Conservation (phyloP, 2,329 filamentous ascomycete genomes). For the Fusarium virguliforme region DNA sequence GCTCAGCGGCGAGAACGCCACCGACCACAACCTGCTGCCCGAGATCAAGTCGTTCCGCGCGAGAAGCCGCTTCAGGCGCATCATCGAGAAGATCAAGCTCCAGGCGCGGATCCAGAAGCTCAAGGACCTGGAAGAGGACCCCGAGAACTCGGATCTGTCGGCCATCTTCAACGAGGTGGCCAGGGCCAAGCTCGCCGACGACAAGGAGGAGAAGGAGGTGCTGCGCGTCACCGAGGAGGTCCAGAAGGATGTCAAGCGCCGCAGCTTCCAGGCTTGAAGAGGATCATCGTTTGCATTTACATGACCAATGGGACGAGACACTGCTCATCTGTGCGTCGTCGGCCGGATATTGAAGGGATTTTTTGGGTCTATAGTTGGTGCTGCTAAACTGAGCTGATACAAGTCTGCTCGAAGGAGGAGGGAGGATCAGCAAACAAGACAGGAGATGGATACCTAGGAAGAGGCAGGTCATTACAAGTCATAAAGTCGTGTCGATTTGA, state of each 20-base stretch:
- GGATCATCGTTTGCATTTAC: background rate
- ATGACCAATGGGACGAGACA: conserved; percentile 7
- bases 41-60: conserved; percentile 96
- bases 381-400: background rate
- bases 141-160: conserved; percentile 76
- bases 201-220: conserved; percentile 82
- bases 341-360: background rate
- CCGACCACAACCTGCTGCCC: conserved; percentile 96
- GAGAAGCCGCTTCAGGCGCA: conserved; percentile 90
- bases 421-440: background rate
- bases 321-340: background rate
- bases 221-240: conserved; percentile 76
- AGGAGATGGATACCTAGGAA: conserved; percentile 14
- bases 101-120: conserved; percentile 95
- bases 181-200: conserved; percentile 89
- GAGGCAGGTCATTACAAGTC: conserved; percentile 16
- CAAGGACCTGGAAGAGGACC: conserved; percentile 91
- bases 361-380: background rate
- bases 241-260: conserved; percentile 64
- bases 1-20: conserved; percentile 92
- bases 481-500: conserved; percentile 21
- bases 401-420: background rate
- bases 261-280: conserved; percentile 47
- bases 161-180: conserved; percentile 91
- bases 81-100: conserved; percentile 96